phyloP scores from a whole-genome alignment of 108 stramenopile genomes.

The Conticribra weissflogii region DNA sequence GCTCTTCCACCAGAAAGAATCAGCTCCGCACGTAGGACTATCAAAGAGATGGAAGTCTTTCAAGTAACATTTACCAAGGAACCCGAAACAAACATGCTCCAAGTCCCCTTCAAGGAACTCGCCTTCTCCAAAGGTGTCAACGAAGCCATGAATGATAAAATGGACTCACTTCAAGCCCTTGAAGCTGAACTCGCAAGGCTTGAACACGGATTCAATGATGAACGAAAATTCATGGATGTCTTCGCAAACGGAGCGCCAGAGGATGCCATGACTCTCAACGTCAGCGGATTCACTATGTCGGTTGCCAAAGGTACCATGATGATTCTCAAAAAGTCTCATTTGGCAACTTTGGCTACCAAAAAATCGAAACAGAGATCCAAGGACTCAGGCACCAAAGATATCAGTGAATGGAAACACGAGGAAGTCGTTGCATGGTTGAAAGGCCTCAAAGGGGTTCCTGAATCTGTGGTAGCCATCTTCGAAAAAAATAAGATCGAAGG shows the following conservation, averaged over 20 bases:
- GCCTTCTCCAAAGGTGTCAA: constrained; percentile 27
- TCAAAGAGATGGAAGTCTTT: constrained; percentile 30
- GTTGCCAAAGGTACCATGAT: constrained; percentile 28
- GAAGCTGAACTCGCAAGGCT: constrained; percentile 16
- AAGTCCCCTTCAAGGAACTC: neutral
- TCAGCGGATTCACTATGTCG: constrained; percentile 40
- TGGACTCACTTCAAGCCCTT: constrained; percentile 4
- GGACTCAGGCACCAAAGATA: constrained; percentile 19
- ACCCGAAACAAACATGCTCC: neutral
- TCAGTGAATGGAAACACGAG: constrained; percentile 22
- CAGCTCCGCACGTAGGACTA: neutral
- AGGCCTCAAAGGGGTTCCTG: constrained; percentile 21
- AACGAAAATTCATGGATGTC: constrained; percentile 18
- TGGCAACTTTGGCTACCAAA: no score
- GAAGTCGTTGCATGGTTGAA: constrained; percentile 25
- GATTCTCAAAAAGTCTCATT: constrained; percentile 23
- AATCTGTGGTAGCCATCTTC: constrained; percentile 23
- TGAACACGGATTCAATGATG: constrained; percentile 34
- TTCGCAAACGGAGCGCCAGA: constrained; percentile 25
- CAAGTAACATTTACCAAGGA: constrained; percentile 6
- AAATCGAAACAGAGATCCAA: no score
- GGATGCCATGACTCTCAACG: constrained; percentile 38
- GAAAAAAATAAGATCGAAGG: constrained; percentile 29
- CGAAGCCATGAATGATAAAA: constrained; percentile 21
- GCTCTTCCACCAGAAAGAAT: neutral